Percentiles rank a stretch among this genome's conserved stretches.
phyloP scores from a whole-genome alignment of 1,284 basidiomycete genomes.

The Ustilago vetiveriae region DNA sequence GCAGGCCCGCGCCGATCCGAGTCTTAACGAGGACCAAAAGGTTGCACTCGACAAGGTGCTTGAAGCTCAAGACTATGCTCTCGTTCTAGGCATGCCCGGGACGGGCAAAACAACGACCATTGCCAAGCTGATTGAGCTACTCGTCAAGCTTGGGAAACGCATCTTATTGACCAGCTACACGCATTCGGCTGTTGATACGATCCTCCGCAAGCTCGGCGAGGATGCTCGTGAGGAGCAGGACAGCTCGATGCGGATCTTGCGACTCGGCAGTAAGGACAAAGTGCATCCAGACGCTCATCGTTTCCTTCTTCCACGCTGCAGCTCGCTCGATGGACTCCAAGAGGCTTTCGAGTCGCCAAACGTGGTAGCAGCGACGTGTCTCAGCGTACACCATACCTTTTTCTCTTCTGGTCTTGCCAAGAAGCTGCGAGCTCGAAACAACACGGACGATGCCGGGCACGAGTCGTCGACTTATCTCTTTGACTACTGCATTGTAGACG shows the following conservation, averaged over 20 bases:
- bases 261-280: slow-evolving; percentile 91
- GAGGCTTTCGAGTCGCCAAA: slow-evolving; percentile 84
- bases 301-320: slow-evolving; percentile 73
- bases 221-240: slow-evolving; percentile 69
- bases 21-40: slow-evolving; percentile 80
- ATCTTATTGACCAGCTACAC: slow-evolving; percentile 92
- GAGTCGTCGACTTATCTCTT: slow-evolving; percentile 73
- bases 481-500: slow-evolving; percentile 97
- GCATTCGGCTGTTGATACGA: slow-evolving; percentile 96
- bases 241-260: slow-evolving; percentile 71
- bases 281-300: slow-evolving; percentile 72
- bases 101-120: slow-evolving; percentile 98
- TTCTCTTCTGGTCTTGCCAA: slow-evolving; percentile 73
- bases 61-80: slow-evolving; percentile 84
- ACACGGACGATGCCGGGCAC: background rate
- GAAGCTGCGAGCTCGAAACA: slow-evolving; percentile 65
- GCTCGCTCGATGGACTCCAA: slow-evolving; percentile 70
- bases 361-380: slow-evolving; percentile 93
- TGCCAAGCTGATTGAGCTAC: slow-evolving; percentile 81
- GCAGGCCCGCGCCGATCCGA: slow-evolving; percentile 22
- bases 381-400: slow-evolving; percentile 87
- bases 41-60: slow-evolving; percentile 80
- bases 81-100: slow-evolving; percentile 96
- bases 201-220: slow-evolving; percentile 77
- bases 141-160: slow-evolving; percentile 83